These are phyloP conservation scores for Cornus controversa DNA, from an alignment of 148 eudicot genomes.

Conservation along the genomic window DNA sequence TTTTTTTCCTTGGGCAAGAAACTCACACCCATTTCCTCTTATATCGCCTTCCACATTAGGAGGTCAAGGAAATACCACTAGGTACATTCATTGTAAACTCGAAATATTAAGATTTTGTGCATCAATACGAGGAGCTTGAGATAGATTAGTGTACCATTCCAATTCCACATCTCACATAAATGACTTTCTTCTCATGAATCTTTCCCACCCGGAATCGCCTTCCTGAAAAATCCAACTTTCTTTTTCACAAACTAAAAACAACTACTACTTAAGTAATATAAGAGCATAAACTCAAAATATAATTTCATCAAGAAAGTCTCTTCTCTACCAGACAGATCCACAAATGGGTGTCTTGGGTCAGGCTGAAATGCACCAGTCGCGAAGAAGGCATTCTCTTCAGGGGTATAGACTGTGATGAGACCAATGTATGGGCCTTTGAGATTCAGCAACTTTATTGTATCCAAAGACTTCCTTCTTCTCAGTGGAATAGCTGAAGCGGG, in stretches of 20 bases:
- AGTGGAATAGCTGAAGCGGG: conserved; percentile 2
- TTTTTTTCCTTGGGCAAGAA: too few relatives aligned
- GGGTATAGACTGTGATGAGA: conserved; percentile 18
- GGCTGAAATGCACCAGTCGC: conserved; percentile 11
- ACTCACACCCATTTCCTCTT: too few relatives aligned
- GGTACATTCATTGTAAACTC: too few relatives aligned
- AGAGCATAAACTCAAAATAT: too few relatives aligned
- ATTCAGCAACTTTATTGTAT: conserved; percentile 6
- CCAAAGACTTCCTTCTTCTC: conserved; percentile 6
- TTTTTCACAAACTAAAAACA: neutral
- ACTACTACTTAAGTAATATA: neutral
- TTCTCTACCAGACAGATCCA: conserved; percentile 13
- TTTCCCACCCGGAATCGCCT: conserved; percentile 22
- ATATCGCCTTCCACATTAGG: too few relatives aligned
- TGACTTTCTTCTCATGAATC: conserved; percentile 12
- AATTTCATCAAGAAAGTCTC: neutral
- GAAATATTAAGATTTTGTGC: too few relatives aligned
- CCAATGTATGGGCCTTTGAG: conserved; percentile 23
- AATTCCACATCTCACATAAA: conserved; percentile 24
- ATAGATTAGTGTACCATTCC: conserved; percentile 15
- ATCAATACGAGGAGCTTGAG: neutral
- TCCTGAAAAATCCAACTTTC: conserved; percentile 6
- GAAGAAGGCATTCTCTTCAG: conserved; percentile 28
- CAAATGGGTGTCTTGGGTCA: conserved; percentile 5
- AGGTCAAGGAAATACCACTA: too few relatives aligned